phyloP scores from a whole-genome alignment of 1,139 yeast species.

The Geotrichum restrictum region DNA sequence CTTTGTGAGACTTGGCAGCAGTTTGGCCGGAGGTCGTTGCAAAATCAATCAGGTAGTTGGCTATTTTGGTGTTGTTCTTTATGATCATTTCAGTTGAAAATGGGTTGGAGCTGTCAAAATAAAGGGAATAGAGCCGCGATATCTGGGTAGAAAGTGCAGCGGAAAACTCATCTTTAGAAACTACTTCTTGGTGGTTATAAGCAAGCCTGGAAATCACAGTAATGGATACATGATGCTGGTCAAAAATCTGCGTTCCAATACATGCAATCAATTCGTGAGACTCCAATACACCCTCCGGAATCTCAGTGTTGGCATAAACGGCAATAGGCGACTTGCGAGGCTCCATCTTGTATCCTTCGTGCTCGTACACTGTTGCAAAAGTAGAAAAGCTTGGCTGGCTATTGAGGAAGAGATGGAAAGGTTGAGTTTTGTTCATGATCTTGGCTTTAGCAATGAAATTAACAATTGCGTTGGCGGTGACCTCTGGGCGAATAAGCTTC shows the following conservation, averaged over 20 bases:
- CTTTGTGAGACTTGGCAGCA: not conserved
- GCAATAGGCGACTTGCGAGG: slow-evolving; percentile 50
- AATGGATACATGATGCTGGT: slow-evolving; percentile 22
- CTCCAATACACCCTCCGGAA: slow-evolving; percentile 38
- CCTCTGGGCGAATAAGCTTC: slow-evolving; percentile 36
- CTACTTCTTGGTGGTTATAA: slow-evolving; percentile 31
- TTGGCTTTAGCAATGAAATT: slow-evolving; percentile 72
- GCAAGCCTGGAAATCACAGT: slow-evolving; percentile 31
- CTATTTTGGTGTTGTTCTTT: slow-evolving; percentile 28
- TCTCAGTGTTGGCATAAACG: slow-evolving; percentile 56
- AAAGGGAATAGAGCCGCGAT: slow-evolving; percentile 36
- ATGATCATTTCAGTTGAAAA: slow-evolving; percentile 30
- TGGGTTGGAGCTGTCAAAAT: slow-evolving; percentile 34
- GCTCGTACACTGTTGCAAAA: slow-evolving; percentile 79
- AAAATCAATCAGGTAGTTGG: slow-evolving; percentile 31
- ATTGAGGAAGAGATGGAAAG: slow-evolving; percentile 74
- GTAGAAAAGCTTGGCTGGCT: slow-evolving; percentile 45
- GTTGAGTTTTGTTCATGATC: slow-evolving; percentile 71
- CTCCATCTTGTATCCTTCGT: slow-evolving; percentile 56
- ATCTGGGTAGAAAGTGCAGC: slow-evolving; percentile 33
- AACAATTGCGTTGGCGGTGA: slow-evolving; percentile 48
- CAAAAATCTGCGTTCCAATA: slow-evolving; percentile 25
- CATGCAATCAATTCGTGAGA: slow-evolving; percentile 46
- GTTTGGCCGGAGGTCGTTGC: slow-evolving; percentile 26
- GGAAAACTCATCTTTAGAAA: slow-evolving; percentile 30